These are phyloP conservation scores for Corylus americana DNA, from an alignment of 306 rosid species.

Conservation along the genomic window DNA sequence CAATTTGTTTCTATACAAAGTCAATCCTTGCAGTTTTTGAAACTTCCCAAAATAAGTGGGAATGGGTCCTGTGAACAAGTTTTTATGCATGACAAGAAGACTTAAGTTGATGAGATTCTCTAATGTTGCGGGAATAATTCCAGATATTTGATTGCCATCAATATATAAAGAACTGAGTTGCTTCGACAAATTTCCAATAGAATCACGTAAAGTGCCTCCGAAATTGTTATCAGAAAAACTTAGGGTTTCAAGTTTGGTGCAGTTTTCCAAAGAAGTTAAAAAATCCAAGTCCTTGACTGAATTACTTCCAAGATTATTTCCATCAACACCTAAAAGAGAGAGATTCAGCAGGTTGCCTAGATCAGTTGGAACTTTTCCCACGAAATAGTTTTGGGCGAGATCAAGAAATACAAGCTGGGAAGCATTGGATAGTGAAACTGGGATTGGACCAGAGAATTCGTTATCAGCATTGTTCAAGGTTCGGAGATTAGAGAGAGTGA, in stretches of 20 bases:
- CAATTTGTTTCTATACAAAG: not conserved
- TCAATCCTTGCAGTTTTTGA: not conserved
- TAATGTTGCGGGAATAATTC: conserved; percentile 22
- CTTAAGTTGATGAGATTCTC: conserved; percentile 24
- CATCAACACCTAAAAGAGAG: not conserved
- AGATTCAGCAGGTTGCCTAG: conserved; percentile 13
- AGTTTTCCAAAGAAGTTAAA: conserved; percentile 26
- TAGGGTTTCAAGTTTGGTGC: not conserved
- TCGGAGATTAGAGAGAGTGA: conserved; percentile 33
- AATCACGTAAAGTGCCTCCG: conserved; percentile 36
- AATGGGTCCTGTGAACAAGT: conserved; percentile 21
- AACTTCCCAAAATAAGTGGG: conserved; percentile 35
- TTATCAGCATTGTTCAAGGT: not conserved
- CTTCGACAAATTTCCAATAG: conserved; percentile 35
- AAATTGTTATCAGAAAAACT: conserved; percentile 25
- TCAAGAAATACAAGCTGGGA: not conserved
- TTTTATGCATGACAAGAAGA: not conserved
- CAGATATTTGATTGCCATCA: conserved; percentile 12
- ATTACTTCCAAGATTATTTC: conserved; percentile 33
- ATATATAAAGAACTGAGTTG: not conserved
- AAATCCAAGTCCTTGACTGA: conserved; percentile 26
- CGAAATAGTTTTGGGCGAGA: conserved; percentile 6
- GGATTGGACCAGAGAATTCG: conserved; percentile 37
- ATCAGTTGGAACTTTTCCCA: conserved; percentile 23
- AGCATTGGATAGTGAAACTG: conserved; percentile 36